Base-by-base conservation (phyloP, 768 basidiomycete genomes). In the Hortiboletus flavorubellus region DNA sequence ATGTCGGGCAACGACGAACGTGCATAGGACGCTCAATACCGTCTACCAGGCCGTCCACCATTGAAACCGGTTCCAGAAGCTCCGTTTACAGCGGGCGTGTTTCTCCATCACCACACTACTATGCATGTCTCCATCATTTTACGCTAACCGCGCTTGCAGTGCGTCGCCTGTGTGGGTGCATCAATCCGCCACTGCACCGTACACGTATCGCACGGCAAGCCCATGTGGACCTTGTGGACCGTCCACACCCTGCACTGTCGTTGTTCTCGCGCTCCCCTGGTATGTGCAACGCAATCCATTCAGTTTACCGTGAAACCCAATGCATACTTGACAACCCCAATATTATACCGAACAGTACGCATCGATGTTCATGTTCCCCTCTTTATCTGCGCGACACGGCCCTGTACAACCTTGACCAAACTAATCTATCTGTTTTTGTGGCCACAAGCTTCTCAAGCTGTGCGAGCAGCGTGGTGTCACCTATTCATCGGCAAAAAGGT, bases 241-340 rank as follows among this genome's bases (percentile, higher is more conserved):
- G 21, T 31, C 55, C 43, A 41, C 42, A 59, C 51, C 50, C 14
- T 44, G 30, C 18, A 21, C 33, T 38, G 35, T 47, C 40, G 26
- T 31, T 21, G 50, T 55, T 62, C 53, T 41, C 44, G 40, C 63
- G 55, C 63, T 50, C 35, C 34, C 40, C 38, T 48, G 37, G 33
- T 45, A 30, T 11, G 55, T 29, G 30, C 43, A 58, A 43, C 50
- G 35, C 23, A 31, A n/a, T 26, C 23, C 23, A 33, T 58, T 14
- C 42, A 43, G n/a, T 30, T 21, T 15, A 43, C 43, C 41, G 49
- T 56, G 53, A 35, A 39, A 34, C 26, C 37, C 34, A 37, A n/a
- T 16, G 21, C 35, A 37, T 30, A 16, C 41, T 30, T 30, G 48
- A 38, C 41, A 30, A 26, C 30, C 33, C 43, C 21, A 40, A 21